Conservation (phyloP, 1,284 basidiomycete genomes). For the Coniferiporia sulphurascens region DNA sequence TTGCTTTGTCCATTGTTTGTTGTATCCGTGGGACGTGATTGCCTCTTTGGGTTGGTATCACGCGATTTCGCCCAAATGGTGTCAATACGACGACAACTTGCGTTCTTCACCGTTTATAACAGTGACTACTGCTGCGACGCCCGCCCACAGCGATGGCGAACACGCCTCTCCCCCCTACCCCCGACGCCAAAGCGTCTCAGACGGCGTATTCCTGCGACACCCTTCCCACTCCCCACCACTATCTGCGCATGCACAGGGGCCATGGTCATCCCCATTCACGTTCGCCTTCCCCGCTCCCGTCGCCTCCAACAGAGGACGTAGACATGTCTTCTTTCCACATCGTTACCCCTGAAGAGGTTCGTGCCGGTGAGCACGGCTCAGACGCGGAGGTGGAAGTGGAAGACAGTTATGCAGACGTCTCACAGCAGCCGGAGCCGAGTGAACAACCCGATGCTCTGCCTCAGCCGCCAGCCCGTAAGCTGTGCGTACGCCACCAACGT, state of each 20-base stretch:
- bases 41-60: background rate
- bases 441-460: constrained; percentile 23
- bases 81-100: background rate
- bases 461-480: constrained; percentile 55
- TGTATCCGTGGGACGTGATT: background rate
- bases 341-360: constrained; percentile 23
- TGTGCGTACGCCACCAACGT: constrained; percentile 89
- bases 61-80: background rate
- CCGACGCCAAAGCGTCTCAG: constrained; percentile 24
- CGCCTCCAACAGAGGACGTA: constrained; percentile 21
- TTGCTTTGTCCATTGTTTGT: background rate
- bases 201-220: constrained; percentile 59
- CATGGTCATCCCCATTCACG: constrained; percentile 13
- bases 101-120: background rate
- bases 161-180: constrained; percentile 4
- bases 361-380: constrained; percentile 11
- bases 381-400: background rate
- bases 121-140: background rate
- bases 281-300: constrained; percentile 35
- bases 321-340: constrained; percentile 30
- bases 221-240: constrained; percentile 51
- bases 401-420: background rate
- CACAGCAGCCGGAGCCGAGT: constrained; percentile 4
- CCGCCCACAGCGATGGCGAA: background rate
- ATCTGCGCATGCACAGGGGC: constrained; percentile 13